Evolutionary conservation across 2,329 filamentous ascomycete species (phyloP).

Genomic region (Elsinoe batatas): DNA sequence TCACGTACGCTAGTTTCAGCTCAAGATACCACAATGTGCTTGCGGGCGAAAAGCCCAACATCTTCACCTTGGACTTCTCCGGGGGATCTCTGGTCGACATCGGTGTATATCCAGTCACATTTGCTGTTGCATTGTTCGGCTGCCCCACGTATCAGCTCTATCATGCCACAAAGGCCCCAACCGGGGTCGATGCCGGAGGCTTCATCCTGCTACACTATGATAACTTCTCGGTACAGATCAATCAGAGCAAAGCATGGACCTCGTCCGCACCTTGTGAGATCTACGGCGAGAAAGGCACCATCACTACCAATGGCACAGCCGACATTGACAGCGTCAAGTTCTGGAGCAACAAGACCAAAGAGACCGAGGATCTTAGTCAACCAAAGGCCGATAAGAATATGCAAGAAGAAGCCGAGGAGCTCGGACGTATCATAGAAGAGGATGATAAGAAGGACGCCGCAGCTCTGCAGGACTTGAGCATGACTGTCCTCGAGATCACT

Average conservation of each 20-base stretch:
- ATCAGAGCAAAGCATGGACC: slow-evolving; percentile 35
- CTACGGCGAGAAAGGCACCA: slow-evolving; percentile 39
- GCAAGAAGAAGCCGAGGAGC: slow-evolving; percentile 39
- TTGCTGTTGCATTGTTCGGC: slow-evolving; percentile 40
- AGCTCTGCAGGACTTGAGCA: slow-evolving; percentile 33
- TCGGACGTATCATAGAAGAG: slow-evolving; percentile 34
- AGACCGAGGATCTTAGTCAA: slow-evolving; percentile 31
- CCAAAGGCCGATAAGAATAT: slow-evolving; percentile 35
- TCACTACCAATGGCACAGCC: slow-evolving; percentile 35
- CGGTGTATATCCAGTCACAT: slow-evolving; percentile 39
- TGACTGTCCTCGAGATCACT: slow-evolving; percentile 34
- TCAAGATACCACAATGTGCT: slow-evolving; percentile 39
- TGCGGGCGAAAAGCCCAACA: slow-evolving; percentile 37
- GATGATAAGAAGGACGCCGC: slow-evolving; percentile 29
- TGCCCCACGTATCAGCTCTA: slow-evolving; percentile 33
- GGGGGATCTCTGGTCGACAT: slow-evolving; percentile 41
- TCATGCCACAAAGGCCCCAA: slow-evolving; percentile 33
- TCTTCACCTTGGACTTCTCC: slow-evolving; percentile 39
- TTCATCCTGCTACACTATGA: slow-evolving; percentile 36
- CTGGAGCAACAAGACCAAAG: slow-evolving; percentile 36
- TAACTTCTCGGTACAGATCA: slow-evolving; percentile 35
- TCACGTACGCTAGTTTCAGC: slow-evolving; percentile 38
- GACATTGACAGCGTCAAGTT: slow-evolving; percentile 35
- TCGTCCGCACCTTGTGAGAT: slow-evolving; percentile 38
- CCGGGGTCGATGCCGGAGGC: slow-evolving; percentile 40